These are phyloP conservation scores for Sistotremastrum niveocremeum DNA, from an alignment of 768 basidiomycete genomes.

Conservation along the genomic window DNA sequence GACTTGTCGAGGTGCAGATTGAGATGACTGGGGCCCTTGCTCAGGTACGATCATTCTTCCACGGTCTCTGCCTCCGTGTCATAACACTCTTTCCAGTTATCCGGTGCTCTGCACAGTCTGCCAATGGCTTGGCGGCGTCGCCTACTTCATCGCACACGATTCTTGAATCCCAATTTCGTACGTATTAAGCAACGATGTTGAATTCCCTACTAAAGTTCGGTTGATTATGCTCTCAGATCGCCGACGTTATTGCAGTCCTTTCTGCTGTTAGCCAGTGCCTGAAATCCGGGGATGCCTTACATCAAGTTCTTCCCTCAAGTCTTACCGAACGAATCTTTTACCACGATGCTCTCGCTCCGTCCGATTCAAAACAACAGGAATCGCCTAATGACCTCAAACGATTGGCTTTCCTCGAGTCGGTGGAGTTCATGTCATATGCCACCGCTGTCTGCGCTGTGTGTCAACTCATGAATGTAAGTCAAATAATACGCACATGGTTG, in stretches of 20 bases:
- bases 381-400: not conserved
- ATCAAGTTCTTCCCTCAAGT: constrained; percentile 26
- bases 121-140: constrained; percentile 26
- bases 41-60: constrained; percentile 15
- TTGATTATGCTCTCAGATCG: constrained; percentile 14
- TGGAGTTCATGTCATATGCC: constrained; percentile 27
- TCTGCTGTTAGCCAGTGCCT: constrained; percentile 30
- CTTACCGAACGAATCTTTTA: constrained; percentile 33
- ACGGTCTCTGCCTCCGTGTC: not conserved
- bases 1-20: constrained; percentile 25
- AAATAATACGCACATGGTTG: not conserved
- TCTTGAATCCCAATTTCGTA: constrained; percentile 44
- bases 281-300: constrained; percentile 30
- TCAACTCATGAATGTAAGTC: constrained; percentile 21
- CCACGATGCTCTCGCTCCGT: constrained; percentile 18
- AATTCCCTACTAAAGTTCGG: not conserved
- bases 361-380: constrained; percentile 6
- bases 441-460: constrained; percentile 25
- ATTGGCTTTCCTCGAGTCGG: constrained; percentile 8
- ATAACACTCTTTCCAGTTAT: constrained; percentile 17
- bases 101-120: constrained; percentile 29
- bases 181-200: constrained; percentile 8
- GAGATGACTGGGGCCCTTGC: constrained; percentile 28
- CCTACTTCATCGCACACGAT: constrained; percentile 30
- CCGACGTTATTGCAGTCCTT: constrained; percentile 32